Percentiles rank a stretch among this genome's conserved stretches.
Conservation (phyloP, 1,284 basidiomycete species). For the Rhodotorula glutinis region DNA sequence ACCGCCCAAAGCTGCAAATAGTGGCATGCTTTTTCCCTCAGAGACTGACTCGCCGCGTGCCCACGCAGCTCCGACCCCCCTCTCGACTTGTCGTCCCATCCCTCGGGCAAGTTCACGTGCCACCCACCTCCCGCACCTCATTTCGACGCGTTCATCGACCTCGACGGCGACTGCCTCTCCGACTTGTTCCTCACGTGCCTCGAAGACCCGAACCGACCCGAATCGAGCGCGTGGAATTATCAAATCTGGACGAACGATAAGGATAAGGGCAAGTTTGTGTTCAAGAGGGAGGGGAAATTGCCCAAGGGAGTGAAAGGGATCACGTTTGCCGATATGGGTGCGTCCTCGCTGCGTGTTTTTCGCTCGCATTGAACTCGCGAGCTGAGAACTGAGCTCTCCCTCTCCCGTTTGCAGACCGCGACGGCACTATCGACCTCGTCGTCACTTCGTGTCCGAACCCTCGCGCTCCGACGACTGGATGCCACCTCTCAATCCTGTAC, state of each 20-base stretch:
- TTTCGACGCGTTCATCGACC: constrained; percentile 89
- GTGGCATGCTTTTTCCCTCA: too few species aligned
- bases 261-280: constrained; percentile 61
- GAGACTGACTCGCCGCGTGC: neutral
- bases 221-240: constrained; percentile 54
- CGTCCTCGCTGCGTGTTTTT: too few species aligned
- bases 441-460: constrained; percentile 74
- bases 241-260: constrained; percentile 92
- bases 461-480: constrained; percentile 52
- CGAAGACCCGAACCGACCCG: constrained; percentile 48
- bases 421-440: constrained; percentile 93
- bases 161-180: constrained; percentile 95
- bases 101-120: constrained; percentile 53
- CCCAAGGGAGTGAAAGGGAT: constrained; percentile 75
- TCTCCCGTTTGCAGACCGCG: constrained; percentile 81
- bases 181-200: constrained; percentile 90
- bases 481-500: constrained; percentile 86
- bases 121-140: constrained; percentile 72
- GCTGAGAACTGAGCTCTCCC: too few species aligned
- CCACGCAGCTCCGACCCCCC: constrained; percentile 57
- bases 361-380: too few species aligned
- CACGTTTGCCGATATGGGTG: constrained; percentile 88
- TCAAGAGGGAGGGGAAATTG: constrained; percentile 66
- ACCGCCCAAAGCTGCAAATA: too few species aligned
- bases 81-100: constrained; percentile 52